Evolutionary conservation across 2,329 filamentous ascomycete genomes (phyloP), one percentile per base, ranked within the genome.

Genomic region (Aspergillus sp.): DNA sequence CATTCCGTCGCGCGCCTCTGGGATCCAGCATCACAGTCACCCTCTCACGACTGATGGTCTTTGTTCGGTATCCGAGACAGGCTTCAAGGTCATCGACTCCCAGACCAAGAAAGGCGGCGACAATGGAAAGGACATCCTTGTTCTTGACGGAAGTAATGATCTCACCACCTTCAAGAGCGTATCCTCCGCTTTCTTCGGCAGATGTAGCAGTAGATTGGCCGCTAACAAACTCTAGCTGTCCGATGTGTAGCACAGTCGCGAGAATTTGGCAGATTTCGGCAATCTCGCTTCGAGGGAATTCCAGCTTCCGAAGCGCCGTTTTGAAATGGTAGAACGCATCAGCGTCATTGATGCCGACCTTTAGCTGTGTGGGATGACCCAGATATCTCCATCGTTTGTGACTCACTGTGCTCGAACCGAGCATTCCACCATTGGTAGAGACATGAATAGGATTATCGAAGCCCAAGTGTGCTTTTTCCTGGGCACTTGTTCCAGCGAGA

Each of bases 21-120:
- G 91, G 88, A 63, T 98, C 93, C 30, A 98, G 80, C 90, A 98
- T 95, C 55, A 98, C 88, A 0, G 93, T 98, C n/a, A 98, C 93
- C 47, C 93, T 85, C 74, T 98, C 93, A 54, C 90, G 86, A 63
- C 94, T 88, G 48, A 98, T 85, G 58, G 93, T 96, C 76, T 95
- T 96, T 17, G 90, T 97, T 73, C 95, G 94, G 76, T 96, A 95
- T 3, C 90, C 89, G 49, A 98, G 76, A 25, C 89, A 95, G 35
- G 81, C 84, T 71, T 98, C 90, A 5, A 98, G 77, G 51, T 95
- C 88, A 43, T 82, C 77, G 7, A 85, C 80, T 59, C 83, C 81
- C 5, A 98, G 85, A 42, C 93, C 93, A 1, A 98, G 75, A 75
- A 98, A 98, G n/a, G 91, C 90, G 9, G 93, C 90, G 46, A 98